Evolutionary conservation across 257 asterid genomes (phyloP), one percentile per base, ranked within the genome.

Genomic region (Przewalskia tangutica): DNA sequence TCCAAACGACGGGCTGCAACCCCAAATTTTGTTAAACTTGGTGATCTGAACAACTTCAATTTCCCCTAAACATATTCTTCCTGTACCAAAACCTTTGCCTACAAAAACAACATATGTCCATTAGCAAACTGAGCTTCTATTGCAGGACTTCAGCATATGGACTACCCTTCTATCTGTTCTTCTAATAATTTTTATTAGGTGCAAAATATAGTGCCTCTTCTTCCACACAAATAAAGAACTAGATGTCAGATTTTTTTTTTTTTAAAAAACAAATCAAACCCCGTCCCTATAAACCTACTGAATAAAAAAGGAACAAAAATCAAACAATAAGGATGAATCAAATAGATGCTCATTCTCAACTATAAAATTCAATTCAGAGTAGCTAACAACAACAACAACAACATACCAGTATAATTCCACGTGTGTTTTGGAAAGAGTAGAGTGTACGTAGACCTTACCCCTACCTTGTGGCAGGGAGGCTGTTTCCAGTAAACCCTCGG

Each of bases 51-150:
- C 89, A 6, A 90, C 97, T 88, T 93, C 93, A 83, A 93, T 77
- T 75, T 92, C 97, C 83, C 98, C 98, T 32, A 95, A 83, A 85
- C 88, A 82, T 79, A 95, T 90, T 76, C 82, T 90, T 86, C 97
- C 97, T 4, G 92, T 85, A 5, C 87, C 93, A 89, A 95, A 95
- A 82, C 85, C 97, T 81, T 84, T 82, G 77, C 97, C 98, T 93
- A 87, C 84, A 66, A 86, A 66, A 12, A 79, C 16, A 38, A 68
- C 77, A 89, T 44, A 7, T 14, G 46, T 34, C 63, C 66, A 64
- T 82, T 53, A 84, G 55, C 60, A 73, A 73, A 73, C 42, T 48
- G 44, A 46, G 36, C n/a, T 42, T 18, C 55, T 20, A 20, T 70
- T 53, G 58, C 58, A 53, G 58, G n/a, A 53, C 58, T 53, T 53